Base-by-base conservation (phyloP, 1,284 basidiomycete species). In the Entoloma clypeatum region DNA sequence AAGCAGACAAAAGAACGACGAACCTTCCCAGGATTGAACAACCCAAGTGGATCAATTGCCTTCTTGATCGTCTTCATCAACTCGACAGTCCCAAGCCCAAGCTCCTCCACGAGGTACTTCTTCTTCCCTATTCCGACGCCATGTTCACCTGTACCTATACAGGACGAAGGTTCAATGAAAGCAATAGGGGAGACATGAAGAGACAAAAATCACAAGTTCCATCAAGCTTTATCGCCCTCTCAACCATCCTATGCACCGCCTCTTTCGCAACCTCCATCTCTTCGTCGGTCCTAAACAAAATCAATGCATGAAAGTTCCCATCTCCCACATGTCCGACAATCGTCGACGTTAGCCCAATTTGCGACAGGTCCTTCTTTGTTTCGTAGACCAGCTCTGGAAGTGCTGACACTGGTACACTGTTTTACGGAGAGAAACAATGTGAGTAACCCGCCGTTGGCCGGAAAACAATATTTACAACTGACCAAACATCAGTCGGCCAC, bases 401-500 rank as follows among this genome's bases (percentile, higher is more conserved):
- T 30, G 74, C 78, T 0, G 86, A 89, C 7, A 92, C 79, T 0
- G 91, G 91, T 0, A 93, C 90, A 51, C 86, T 83, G 42, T 21
- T 10, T 32, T 7, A 28, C 8, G 24, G 35, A 30, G 23, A 36
- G 44, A 26, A 30, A 36, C 26, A 48, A 36, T 37, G 45, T 18
- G 26, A 2, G 6, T 10, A 7, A 18, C 28, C 10, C 17, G 24
- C 26, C 21, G 31, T 13, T 7, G 4, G 11, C 17, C n/a, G 4
- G 44, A 34, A 33, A 41, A 23, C 22, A 41, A 21, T 32, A 17
- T n/a, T n/a, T n/a, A 64, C 8, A 9, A 30, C 81, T 39, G 43
- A 89, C 86, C 88, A 91, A 30, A 91, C 87, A 63, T 94, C 92
- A 11, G 92, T 94, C 13, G 79, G 72, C 83, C 86, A 91, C 1